These are phyloP conservation scores for Syncephalis fuscata DNA, from an alignment of 371 early-diverging fungal genomes.

Conservation along the genomic window DNA sequence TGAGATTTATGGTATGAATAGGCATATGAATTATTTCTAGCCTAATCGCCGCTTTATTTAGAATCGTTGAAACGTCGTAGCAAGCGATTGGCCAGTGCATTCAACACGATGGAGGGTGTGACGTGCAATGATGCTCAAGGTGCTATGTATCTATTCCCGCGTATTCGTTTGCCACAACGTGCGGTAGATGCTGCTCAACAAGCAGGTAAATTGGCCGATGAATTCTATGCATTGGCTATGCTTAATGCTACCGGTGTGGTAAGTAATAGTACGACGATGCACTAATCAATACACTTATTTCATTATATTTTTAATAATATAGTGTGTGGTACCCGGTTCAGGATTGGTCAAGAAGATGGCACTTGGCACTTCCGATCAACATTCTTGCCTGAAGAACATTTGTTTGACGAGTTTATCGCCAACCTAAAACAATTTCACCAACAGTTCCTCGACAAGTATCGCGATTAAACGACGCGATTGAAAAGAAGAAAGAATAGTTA, in stretches of 20 bases:
- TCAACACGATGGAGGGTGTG: conserved; percentile 72
- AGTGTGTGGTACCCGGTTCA: conserved; percentile 67
- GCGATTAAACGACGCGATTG: not conserved
- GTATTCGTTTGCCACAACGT: conserved; percentile 47
- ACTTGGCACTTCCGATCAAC: conserved; percentile 94
- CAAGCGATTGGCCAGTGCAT: conserved; percentile 46
- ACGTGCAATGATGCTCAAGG: conserved; percentile 81
- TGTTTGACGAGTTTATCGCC: conserved; percentile 74
- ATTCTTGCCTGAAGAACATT: conserved; percentile 83
- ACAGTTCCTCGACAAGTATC: conserved; percentile 59
- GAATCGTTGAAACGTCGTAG: conserved; percentile 70
- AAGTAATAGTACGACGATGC: conserved; percentile 12
- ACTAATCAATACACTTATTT: conserved; percentile 6
- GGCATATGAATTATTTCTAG: too few relatives aligned
- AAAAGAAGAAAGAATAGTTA: too few relatives aligned
- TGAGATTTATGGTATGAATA: conserved; percentile 32
- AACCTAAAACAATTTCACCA: conserved; percentile 61
- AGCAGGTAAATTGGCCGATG: conserved; percentile 57
- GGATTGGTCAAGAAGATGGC: conserved; percentile 85
- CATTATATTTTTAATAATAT: not conserved
- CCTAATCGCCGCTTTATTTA: too few relatives aligned
- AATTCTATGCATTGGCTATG: conserved; percentile 75
- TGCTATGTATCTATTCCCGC: conserved; percentile 94
- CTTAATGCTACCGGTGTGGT: conserved; percentile 86
- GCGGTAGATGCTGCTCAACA: conserved; percentile 59